Percentiles rank a stretch among this genome's conserved stretches.
Evolutionary conservation across 306 rosid species (phyloP).

Genomic region (Biancaea sappan): DNA sequence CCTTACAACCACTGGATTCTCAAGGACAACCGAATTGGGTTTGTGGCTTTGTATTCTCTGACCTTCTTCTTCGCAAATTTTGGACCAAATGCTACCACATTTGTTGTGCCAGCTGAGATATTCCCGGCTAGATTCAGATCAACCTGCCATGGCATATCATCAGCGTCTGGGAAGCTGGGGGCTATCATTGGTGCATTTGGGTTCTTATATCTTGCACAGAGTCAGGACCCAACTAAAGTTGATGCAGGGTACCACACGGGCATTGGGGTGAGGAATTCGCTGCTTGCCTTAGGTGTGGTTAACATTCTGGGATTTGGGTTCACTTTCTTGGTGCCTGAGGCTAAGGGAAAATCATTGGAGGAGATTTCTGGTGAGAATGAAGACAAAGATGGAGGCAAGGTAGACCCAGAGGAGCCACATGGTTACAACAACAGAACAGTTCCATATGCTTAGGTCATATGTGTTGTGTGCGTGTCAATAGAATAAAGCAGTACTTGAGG

Average conservation of each 20-base stretch:
- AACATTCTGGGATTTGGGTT: constrained; percentile 59
- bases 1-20: constrained; percentile 86
- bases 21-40: constrained; percentile 64
- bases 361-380: constrained; percentile 91
- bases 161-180: constrained; percentile 73
- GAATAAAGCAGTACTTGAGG: constrained; percentile 24
- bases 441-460: constrained; percentile 42
- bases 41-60: constrained; percentile 63
- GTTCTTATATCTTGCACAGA: constrained; percentile 83
- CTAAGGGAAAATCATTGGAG: constrained; percentile 78
- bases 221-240: constrained; percentile 53
- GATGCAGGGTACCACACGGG: constrained; percentile 91
- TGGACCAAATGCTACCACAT: constrained; percentile 85
- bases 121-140: constrained; percentile 73
- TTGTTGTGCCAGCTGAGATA: constrained; percentile 82
- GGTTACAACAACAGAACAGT: constrained; percentile 42
- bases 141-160: constrained; percentile 81
- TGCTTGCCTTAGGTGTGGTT: constrained; percentile 55
- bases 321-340: constrained; percentile 79
- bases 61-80: constrained; percentile 83
- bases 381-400: constrained; percentile 38
- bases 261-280: constrained; percentile 69
- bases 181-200: constrained; percentile 87
- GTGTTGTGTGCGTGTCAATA: background rate
- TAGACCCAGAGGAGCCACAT: constrained; percentile 33